phyloP scores from a whole-genome alignment of 208 protist species.

The Herpetomonas tarakana region DNA sequence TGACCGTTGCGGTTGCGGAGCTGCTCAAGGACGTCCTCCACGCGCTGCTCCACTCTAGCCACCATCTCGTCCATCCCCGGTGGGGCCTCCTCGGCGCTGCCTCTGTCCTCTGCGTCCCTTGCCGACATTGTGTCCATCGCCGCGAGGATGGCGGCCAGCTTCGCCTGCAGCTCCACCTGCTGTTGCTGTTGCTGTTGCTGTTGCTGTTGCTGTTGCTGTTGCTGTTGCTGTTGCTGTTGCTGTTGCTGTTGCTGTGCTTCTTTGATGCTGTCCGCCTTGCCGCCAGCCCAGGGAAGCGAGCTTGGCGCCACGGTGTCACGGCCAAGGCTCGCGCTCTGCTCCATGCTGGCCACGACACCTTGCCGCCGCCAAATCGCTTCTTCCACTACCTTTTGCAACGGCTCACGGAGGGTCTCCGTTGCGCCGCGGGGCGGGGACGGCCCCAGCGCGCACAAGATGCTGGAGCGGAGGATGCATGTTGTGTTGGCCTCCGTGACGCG shows the following conservation, averaged over 20 bases:
- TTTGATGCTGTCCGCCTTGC: too few relatives aligned
- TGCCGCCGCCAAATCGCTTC: background rate
- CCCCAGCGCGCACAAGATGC: conserved; percentile 26
- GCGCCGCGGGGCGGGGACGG: background rate
- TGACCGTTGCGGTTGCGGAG: background rate
- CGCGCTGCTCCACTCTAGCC: background rate
- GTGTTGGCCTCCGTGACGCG: background rate
- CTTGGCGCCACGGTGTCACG: too few relatives aligned
- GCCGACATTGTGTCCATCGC: background rate
- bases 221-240: conserved; percentile 3
- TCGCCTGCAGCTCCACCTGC: conserved; percentile 10
- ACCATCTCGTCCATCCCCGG: background rate
- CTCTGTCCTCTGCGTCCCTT: background rate
- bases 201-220: conserved; percentile 5
- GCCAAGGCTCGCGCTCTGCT: background rate
- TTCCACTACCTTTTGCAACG: background rate
- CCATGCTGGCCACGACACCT: background rate
- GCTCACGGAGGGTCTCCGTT: background rate
- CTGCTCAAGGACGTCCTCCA: background rate
- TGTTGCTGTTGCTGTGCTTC: conserved; percentile 4
- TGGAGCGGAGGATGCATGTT: conserved; percentile 20
- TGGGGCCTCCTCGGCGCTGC: background rate
- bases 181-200: conserved; percentile 7
- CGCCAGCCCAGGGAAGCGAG: too few relatives aligned
- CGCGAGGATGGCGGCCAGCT: conserved; percentile 1